Evolutionary conservation across 441 rosid species (phyloP).

Genomic region (Jatropha podagrica): DNA sequence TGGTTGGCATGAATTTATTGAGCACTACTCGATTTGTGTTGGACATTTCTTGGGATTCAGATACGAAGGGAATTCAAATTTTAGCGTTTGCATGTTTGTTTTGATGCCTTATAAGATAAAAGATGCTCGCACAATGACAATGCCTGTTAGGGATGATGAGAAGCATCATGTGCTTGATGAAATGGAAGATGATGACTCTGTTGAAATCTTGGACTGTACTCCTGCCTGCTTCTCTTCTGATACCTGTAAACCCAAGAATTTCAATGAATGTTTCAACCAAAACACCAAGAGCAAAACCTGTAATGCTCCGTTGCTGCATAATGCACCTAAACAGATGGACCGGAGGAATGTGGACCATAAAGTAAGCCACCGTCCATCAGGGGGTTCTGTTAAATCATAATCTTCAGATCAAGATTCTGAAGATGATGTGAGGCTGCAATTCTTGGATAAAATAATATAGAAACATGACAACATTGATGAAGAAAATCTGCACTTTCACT

Average conservation of each 20-base stretch:
- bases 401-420: neutral
- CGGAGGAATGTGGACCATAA: constrained; percentile 29
- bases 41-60: constrained; percentile 83
- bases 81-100: constrained; percentile 74
- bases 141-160: constrained; percentile 29
- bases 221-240: constrained; percentile 15
- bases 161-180: constrained; percentile 65
- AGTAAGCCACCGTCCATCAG: neutral
- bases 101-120: constrained; percentile 71
- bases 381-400: neutral
- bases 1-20: constrained; percentile 87
- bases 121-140: constrained; percentile 48
- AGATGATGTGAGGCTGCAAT: constrained; percentile 17
- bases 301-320: constrained; percentile 46
- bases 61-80: constrained; percentile 80
- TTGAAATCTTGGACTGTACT: constrained; percentile 36
- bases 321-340: constrained; percentile 34
- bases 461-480: constrained; percentile 17
- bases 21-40: constrained; percentile 64
- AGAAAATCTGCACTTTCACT: constrained; percentile 27
- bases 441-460: neutral
- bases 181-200: constrained; percentile 69
- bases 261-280: constrained; percentile 15
- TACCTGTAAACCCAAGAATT: neutral
- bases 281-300: constrained; percentile 34